These are phyloP conservation scores for Penicillium roqueforti DNA, from an alignment of 495 filamentous ascomycete genomes.

Conservation along the genomic window DNA sequence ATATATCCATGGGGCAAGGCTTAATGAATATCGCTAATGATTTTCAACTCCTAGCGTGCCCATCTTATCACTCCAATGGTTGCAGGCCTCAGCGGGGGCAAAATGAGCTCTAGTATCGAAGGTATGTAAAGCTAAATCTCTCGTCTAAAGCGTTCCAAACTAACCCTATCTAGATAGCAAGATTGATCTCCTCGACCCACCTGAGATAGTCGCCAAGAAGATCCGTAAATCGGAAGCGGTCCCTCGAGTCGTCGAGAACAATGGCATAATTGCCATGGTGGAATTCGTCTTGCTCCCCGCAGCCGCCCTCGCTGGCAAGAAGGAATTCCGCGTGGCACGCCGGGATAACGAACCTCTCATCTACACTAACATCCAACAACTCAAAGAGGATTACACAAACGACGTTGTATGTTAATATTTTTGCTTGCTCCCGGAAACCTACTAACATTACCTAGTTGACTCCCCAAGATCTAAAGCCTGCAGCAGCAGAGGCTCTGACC, in stretches of 20 bases:
- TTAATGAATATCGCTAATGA: not conserved
- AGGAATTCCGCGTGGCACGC: conserved; percentile 40
- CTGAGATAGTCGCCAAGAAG: conserved; percentile 71
- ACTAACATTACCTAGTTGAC: conserved; percentile 61
- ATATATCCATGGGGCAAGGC: not conserved
- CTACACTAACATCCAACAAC: conserved; percentile 65
- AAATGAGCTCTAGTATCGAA: conserved; percentile 63
- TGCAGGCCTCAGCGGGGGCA: conserved; percentile 75
- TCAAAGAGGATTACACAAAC: conserved; percentile 73
- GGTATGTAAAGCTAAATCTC: conserved; percentile 16
- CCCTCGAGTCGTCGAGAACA: conserved; percentile 73
- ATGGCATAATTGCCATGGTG: conserved; percentile 78
- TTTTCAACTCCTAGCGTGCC: conserved; percentile 47
- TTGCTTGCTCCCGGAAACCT: conserved; percentile 42
- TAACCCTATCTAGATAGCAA: conserved; percentile 44
- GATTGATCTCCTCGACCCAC: conserved; percentile 82
- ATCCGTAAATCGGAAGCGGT: conserved; percentile 74
- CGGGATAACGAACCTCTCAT: conserved; percentile 60
- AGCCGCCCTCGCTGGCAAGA: conserved; percentile 34
- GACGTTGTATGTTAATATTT: conserved; percentile 63
- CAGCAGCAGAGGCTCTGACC: conserved; percentile 64
- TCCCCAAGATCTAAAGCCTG: conserved; percentile 71
- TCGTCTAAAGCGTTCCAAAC: not conserved
- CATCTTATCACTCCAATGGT: conserved; percentile 93
- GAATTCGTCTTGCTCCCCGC: conserved; percentile 82